Conservation (phyloP, 305 asterid genomes). For the Fraxinus sp. region DNA sequence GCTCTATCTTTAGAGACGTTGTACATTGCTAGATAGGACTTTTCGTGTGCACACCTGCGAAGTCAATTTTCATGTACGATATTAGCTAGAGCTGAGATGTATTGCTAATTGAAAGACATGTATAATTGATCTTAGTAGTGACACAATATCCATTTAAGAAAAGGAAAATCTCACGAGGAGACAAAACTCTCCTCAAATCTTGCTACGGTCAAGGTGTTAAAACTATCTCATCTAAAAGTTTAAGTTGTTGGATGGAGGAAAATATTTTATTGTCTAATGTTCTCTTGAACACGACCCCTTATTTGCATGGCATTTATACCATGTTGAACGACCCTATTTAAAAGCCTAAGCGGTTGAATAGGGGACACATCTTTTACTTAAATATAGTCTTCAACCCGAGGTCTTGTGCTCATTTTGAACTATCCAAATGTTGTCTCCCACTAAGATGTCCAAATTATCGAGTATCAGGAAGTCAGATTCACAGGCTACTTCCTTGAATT, state of each 20-base stretch:
- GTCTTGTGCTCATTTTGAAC: background rate
- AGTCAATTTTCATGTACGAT: background rate
- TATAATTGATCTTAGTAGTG: background rate
- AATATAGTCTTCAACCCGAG: background rate
- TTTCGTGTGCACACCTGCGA: slow-evolving; percentile 38
- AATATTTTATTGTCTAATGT: background rate
- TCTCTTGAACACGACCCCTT: background rate
- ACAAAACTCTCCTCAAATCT: background rate
- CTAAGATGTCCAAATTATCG: background rate
- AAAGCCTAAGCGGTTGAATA: background rate
- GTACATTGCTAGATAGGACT: slow-evolving; percentile 33
- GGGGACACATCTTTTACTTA: background rate
- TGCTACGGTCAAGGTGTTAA: background rate
- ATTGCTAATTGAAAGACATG: no score
- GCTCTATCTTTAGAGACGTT: slow-evolving; percentile 44
- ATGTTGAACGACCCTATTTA: background rate
- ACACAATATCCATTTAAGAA: background rate
- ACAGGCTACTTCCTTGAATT: background rate
- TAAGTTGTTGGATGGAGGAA: no score
- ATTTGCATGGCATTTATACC: background rate
- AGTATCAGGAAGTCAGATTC: background rate
- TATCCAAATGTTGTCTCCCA: background rate
- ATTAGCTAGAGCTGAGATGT: no score
- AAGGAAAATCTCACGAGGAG: background rate
- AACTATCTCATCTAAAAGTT: background rate